Conservation (phyloP, 1,139 yeast species). For the Scheffersomyces illinoinensis region DNA sequence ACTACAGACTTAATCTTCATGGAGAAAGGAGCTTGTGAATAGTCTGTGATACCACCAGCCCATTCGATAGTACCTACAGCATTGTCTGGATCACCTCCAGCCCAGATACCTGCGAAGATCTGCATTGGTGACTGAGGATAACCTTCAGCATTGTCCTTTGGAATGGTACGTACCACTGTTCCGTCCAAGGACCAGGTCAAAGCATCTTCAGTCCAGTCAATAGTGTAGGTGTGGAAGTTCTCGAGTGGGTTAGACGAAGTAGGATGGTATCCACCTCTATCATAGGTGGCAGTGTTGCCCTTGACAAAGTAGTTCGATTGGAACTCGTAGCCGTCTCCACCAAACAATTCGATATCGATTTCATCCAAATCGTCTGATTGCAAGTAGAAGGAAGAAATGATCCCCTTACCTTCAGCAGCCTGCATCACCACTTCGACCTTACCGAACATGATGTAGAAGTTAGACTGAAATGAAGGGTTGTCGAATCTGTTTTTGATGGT, state of each 20-base stretch:
- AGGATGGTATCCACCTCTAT: constrained; percentile 72
- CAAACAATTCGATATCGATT: constrained; percentile 83
- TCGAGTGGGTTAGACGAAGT: constrained; percentile 49
- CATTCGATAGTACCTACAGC: constrained; percentile 73
- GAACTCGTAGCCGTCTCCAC: constrained; percentile 69
- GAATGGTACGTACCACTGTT: constrained; percentile 53
- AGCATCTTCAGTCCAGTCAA: constrained; percentile 74
- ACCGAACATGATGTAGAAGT: constrained; percentile 86
- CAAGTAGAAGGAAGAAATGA: constrained; percentile 75
- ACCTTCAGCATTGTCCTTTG: constrained; percentile 55
- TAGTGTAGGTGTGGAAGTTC: constrained; percentile 69
- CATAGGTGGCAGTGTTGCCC: constrained; percentile 75
- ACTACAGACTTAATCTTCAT: constrained; percentile 63
- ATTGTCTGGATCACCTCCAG: constrained; percentile 75
- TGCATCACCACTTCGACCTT: constrained; percentile 69
- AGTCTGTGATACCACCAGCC: constrained; percentile 84
- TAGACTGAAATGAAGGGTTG: constrained; percentile 73
- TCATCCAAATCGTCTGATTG: constrained; percentile 89
- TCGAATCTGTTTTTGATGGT: constrained; percentile 63
- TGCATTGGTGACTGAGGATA: constrained; percentile 83
- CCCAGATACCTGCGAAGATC: constrained; percentile 71
- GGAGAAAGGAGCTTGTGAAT: constrained; percentile 62
- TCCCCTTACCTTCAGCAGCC: constrained; percentile 75
- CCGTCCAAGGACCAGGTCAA: constrained; percentile 69
- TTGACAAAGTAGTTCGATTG: constrained; percentile 83